Conservation (phyloP, 768 basidiomycete genomes). For the Flagelloscypha sp. region DNA sequence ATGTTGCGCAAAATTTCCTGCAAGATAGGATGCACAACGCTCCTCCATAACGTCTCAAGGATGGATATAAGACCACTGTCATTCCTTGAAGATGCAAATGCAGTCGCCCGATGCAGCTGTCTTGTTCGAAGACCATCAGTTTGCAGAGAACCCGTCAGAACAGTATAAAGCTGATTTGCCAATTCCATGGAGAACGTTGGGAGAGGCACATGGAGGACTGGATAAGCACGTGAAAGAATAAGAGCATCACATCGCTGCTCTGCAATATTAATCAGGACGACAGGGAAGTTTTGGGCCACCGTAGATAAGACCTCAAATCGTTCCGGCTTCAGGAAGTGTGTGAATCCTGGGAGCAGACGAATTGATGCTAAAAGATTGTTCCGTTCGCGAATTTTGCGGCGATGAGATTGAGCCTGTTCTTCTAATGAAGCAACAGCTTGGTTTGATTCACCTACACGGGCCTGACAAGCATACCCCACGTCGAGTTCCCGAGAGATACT, state of each 20-base stretch:
- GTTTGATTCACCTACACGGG: no score
- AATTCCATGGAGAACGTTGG: constrained; percentile 1
- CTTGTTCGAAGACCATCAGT: constrained; percentile 18
- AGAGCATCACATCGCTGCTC: constrained; percentile 28
- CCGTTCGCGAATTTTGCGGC: no score
- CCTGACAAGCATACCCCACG: no score
- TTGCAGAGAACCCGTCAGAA: constrained; percentile 7
- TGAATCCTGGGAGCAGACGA: constrained; percentile 21
- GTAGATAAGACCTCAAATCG: constrained; percentile 12
- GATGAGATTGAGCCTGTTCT: no score
- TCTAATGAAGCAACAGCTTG: no score
- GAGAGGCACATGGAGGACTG: constrained; percentile 9
- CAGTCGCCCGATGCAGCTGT: neutral
- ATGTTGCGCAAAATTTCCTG: constrained; percentile 1
- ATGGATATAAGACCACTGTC: constrained; percentile 17
- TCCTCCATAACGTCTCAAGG: constrained; percentile 11
- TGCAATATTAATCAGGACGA: constrained; percentile 29
- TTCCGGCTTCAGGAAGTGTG: constrained; percentile 20
- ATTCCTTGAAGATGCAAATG: constrained; percentile 1
- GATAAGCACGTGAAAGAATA: constrained; percentile 16
- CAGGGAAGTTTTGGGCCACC: constrained; percentile 21
- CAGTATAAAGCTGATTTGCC: constrained; percentile 6
- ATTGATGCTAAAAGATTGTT: no score
- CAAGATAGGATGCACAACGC: neutral
- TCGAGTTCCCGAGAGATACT: neutral